Base-by-base conservation (phyloP, 495 filamentous ascomycete genomes). In the Aspergillus baeticus region DNA sequence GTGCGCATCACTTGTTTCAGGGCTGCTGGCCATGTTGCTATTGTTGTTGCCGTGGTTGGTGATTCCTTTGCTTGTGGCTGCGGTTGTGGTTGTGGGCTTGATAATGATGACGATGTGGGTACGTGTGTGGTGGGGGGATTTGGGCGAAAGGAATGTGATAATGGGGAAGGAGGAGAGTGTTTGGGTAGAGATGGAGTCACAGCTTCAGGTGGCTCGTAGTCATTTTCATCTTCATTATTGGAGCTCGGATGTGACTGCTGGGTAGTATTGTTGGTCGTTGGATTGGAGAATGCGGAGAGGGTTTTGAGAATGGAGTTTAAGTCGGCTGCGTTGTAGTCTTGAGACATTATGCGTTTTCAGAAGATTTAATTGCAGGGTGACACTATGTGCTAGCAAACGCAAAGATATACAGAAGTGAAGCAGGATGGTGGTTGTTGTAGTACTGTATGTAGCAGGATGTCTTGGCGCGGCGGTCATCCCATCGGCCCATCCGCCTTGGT, bases 21-120 rank as follows among this genome's bases (percentile, higher is more conserved):
- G 10, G 83, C 87, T 13, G 77, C 62, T 15, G 79, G 78, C 84
- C 85, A 91, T 43, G 86, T 81, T 1, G 78, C 85, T 54, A 91
- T 87, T 13, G 71, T 79, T 18, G 81, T 69, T n/a, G 84, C 74
- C n/a, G n/a, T n/a, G n/a, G n/a, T n/a, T 61, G 84, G 78, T 18
- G 20, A 13, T 5, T 38, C 10, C 38, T 15, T 21, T 18, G 26
- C 11, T 34, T 21, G 43, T 34, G n/a, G 10, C 29, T 36, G 84
- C 75, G 60, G 84, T 79, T 11, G 15, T 31, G 34, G 10, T 39
- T 41, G 17, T 42, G 14, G 36, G 36, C 18, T 58, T 42, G 44
- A 29, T 48, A 14, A 17, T 29, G 36, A 31, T 23, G n/a, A 1
- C 10, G 11, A 14, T 5, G 5, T 22, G 10, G 21, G 20, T 21